These are phyloP conservation scores for Tarenaya hassleriana DNA, from an alignment of 345 rosid species.

Conservation along the genomic window DNA sequence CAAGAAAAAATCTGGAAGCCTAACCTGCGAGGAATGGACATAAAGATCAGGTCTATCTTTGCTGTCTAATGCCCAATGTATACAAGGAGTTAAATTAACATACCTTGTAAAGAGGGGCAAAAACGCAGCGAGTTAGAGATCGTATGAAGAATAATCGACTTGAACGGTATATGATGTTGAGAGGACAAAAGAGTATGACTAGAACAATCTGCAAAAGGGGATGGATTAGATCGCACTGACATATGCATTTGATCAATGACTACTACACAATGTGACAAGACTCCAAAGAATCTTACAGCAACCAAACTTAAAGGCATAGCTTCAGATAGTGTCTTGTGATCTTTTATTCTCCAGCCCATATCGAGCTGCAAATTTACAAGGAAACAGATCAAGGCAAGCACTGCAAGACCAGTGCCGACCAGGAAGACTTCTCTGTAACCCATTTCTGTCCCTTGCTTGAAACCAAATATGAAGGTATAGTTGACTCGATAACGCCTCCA, in stretches of 20 bases:
- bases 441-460: constrained; percentile 43
- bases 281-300: constrained; percentile 26
- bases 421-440: constrained; percentile 42
- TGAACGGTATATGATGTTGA: constrained; percentile 30
- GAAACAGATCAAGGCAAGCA: constrained; percentile 34
- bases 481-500: constrained; percentile 41
- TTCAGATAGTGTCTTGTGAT: constrained; percentile 32
- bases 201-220: constrained; percentile 21
- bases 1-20: constrained; percentile 66
- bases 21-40: too few relatives aligned
- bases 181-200: constrained; percentile 26
- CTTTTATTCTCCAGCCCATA: constrained; percentile 33
- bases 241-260: too few relatives aligned
- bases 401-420: constrained; percentile 37
- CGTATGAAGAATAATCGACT: constrained; percentile 27
- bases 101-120: constrained; percentile 34
- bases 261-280: too few relatives aligned
- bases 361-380: constrained; percentile 48
- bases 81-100: too few relatives aligned
- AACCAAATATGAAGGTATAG: constrained; percentile 45
- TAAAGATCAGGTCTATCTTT: too few relatives aligned
- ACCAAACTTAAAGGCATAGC: constrained; percentile 38
- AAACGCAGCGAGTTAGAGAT: constrained; percentile 26
- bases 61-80: too few relatives aligned
- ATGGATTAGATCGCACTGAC: too few relatives aligned